phyloP scores from a whole-genome alignment of 2,329 filamentous ascomycete species.

The Phyllosticta ampelicida region DNA sequence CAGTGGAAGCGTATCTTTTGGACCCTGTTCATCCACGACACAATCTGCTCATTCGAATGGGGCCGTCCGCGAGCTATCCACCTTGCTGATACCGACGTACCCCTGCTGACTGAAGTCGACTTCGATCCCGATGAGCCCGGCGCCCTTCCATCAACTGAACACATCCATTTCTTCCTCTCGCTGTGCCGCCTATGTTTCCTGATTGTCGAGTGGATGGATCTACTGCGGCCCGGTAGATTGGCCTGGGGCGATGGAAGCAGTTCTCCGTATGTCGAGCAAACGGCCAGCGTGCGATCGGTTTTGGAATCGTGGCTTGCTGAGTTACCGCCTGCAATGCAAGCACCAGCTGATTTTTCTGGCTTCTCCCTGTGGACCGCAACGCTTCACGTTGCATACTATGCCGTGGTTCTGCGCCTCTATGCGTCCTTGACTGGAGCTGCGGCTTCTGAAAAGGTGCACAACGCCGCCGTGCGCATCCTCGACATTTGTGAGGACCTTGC shows the following conservation, averaged over 20 bases:
- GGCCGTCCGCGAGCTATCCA: not conserved
- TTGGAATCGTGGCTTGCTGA: not conserved
- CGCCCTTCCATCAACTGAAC: not conserved
- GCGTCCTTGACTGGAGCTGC: not conserved
- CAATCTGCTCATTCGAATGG: not conserved
- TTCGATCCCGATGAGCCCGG: not conserved
- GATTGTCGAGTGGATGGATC: not conserved
- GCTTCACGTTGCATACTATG: not conserved
- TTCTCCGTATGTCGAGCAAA: not conserved
- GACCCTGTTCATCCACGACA: not conserved
- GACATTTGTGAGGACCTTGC: not conserved
- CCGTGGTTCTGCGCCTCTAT: not conserved
- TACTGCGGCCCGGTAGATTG: not conserved
- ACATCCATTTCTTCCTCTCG: not conserved
- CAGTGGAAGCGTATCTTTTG: not conserved
- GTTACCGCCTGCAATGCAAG: not conserved
- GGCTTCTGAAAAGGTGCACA: not conserved
- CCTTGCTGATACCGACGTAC: not conserved
- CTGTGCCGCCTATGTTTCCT: not conserved
- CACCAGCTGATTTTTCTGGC: not conserved
- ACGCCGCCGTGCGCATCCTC: not conserved
- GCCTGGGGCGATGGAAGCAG: not conserved
- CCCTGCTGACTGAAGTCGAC: not conserved
- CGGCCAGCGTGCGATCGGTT: not conserved
- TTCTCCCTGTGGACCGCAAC: not conserved